Conservation (phyloP, 2,329 filamentous ascomycete genomes). For the Paradendryphiella salina region DNA sequence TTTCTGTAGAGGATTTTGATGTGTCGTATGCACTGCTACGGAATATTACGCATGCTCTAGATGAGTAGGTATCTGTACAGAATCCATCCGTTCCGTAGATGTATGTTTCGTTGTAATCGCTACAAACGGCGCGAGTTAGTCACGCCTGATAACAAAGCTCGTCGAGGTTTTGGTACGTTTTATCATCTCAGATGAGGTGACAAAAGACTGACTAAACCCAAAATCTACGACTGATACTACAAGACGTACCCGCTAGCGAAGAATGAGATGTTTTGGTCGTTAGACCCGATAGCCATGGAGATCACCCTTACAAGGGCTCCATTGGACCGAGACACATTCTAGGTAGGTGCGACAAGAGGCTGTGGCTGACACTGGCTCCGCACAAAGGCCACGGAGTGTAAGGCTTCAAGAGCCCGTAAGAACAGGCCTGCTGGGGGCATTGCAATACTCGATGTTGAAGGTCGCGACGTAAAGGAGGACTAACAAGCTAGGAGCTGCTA, state of each 20-base stretch:
- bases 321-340: slow-evolving; percentile 20
- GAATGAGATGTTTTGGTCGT: slow-evolving; percentile 21
- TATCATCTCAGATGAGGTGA: neutral
- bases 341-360: slow-evolving; percentile 12
- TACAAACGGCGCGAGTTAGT: slow-evolving; percentile 11
- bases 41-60: slow-evolving; percentile 18
- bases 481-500: neutral
- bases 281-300: slow-evolving; percentile 19
- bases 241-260: slow-evolving; percentile 20
- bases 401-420: too few species aligned
- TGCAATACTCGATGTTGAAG: slow-evolving; percentile 1
- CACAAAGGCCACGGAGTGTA: too few species aligned
- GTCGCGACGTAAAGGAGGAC: neutral
- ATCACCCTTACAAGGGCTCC: slow-evolving; percentile 14
- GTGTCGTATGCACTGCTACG: slow-evolving; percentile 16
- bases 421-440: slow-evolving; percentile 5
- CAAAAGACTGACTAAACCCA: neutral
- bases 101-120: slow-evolving; percentile 23
- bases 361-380: too few species aligned
- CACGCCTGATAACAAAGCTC: neutral
- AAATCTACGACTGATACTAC: neutral
- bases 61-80: slow-evolving; percentile 9
- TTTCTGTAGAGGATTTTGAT: slow-evolving; percentile 11
- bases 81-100: slow-evolving; percentile 18
- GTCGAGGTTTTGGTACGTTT: neutral